phyloP scores from a whole-genome alignment of 345 rosid species.

The Pistacia integerrima region DNA sequence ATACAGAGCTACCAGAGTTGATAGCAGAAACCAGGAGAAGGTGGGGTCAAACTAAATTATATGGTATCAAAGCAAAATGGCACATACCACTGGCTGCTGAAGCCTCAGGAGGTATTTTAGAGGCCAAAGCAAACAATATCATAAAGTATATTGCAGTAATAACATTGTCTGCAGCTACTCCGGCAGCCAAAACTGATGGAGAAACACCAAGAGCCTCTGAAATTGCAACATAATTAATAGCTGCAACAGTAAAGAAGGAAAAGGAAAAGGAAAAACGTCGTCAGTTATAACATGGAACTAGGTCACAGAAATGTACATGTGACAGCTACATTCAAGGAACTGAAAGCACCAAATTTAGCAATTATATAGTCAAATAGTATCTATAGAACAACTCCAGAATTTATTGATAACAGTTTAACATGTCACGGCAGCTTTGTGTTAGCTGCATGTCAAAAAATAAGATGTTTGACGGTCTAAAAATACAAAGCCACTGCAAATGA shows the following conservation, averaged over 20 bases:
- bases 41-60: neutral
- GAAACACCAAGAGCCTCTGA: slow-evolving; percentile 74
- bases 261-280: slow-evolving; percentile 4
- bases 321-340: slow-evolving; percentile 17
- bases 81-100: slow-evolving; percentile 48
- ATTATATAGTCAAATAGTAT: neutral
- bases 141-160: slow-evolving; percentile 67
- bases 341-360: neutral
- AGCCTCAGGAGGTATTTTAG: slow-evolving; percentile 64
- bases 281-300: neutral
- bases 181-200: slow-evolving; percentile 82
- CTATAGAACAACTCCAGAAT: neutral
- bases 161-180: slow-evolving; percentile 84
- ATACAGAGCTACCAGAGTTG: neutral
- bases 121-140: slow-evolving; percentile 68
- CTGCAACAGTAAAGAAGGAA: slow-evolving; percentile 35
- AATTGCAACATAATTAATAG: slow-evolving; percentile 85
- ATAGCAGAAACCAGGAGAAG: neutral
- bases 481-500: neutral
- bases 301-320: neutral
- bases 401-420: too few species aligned
- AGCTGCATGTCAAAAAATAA: neutral
- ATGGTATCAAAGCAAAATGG: slow-evolving; percentile 2
- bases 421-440: neutral
- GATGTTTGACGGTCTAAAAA: neutral